Evolutionary conservation across 352 stramenopile species (phyloP).

Genomic region (Phytophthora sojae): DNA sequence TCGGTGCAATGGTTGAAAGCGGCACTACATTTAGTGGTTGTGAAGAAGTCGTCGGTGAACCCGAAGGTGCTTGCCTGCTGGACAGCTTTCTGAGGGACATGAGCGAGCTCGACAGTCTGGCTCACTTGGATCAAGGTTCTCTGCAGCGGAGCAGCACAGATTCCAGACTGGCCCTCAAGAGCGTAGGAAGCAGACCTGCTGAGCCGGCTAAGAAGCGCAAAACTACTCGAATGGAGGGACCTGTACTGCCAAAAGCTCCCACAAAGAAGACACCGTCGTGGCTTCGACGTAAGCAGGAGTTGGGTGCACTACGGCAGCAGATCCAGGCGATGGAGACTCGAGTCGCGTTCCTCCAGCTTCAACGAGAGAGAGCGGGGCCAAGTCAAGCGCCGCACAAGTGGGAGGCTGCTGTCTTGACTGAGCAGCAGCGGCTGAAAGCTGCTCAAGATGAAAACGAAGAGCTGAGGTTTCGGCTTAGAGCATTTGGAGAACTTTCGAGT

Average conservation of each 20-base stretch:
- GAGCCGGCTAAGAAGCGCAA: too few species aligned
- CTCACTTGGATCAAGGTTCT: neutral
- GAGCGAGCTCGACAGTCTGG: slow-evolving; percentile 1
- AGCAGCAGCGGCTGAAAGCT: neutral
- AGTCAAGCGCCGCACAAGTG: neutral
- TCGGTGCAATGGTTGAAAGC: too few species aligned
- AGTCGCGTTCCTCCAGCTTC: neutral
- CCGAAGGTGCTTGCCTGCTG: neutral
- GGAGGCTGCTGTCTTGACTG: neutral
- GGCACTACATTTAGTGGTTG: too few species aligned
- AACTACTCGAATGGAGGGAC: too few species aligned
- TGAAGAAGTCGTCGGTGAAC: too few species aligned
- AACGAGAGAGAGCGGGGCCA: neutral
- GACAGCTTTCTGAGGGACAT: slow-evolving; percentile 14
- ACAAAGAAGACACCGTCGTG: slow-evolving; percentile 14
- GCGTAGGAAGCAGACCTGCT: too few species aligned
- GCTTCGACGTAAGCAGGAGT: slow-evolving; percentile 14
- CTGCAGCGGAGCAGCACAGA: neutral
- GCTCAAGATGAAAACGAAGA: neutral
- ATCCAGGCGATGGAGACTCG: slow-evolving; percentile 6
- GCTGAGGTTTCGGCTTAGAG: neutral
- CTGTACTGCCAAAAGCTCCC: too few species aligned
- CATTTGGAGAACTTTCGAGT: neutral
- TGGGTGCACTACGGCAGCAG: slow-evolving; percentile 1
- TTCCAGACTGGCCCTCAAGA: too few species aligned